A percentile compares a stretch with the other conserved stretches of the same genome.
phyloP scores from a whole-genome alignment of 352 stramenopile genomes.

The Pythium folliculosum region DNA sequence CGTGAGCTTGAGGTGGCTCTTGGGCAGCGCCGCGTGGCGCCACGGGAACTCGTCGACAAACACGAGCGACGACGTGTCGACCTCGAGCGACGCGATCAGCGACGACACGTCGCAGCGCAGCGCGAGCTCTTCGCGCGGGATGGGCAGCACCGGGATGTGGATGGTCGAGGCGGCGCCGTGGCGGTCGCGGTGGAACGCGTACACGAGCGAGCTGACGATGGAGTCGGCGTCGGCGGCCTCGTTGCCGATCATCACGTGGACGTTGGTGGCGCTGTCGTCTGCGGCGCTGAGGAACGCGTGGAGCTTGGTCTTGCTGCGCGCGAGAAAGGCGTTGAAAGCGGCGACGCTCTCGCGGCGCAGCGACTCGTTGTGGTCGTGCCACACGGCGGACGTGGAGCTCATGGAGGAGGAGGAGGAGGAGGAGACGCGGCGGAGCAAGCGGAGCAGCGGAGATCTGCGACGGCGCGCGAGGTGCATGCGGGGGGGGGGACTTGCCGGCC shows the following conservation, averaged over 20 bases:
- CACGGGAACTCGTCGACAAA: constrained; percentile 84
- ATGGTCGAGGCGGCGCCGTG: constrained; percentile 28
- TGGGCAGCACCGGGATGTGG: constrained; percentile 60
- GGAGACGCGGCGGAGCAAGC: constrained; percentile 3
- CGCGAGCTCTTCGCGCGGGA: constrained; percentile 57
- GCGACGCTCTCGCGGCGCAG: constrained; percentile 26
- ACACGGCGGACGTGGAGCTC: constrained; percentile 25
- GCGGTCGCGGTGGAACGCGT: constrained; percentile 49
- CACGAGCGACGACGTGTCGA: constrained; percentile 56
- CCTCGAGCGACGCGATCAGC: constrained; percentile 51
- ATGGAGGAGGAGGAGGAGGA: constrained; percentile 15
- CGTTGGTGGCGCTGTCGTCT: background rate
- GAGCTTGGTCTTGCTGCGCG: constrained; percentile 1
- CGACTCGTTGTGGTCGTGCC: constrained; percentile 15
- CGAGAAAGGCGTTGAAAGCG: constrained; percentile 25
- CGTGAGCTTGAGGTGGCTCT: constrained; percentile 41
- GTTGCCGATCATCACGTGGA: constrained; percentile 79
- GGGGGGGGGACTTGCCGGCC: no score
- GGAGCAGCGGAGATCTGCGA: background rate
- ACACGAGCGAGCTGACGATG: constrained; percentile 76
- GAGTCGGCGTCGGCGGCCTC: constrained; percentile 83
- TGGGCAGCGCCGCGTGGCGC: constrained; percentile 28
- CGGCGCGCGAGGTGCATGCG: constrained; percentile 11
- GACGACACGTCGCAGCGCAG: constrained; percentile 72
- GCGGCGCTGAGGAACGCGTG: background rate